Evolutionary conservation across 257 asterid genomes (phyloP).

Genomic region (Petrea volubilis): DNA sequence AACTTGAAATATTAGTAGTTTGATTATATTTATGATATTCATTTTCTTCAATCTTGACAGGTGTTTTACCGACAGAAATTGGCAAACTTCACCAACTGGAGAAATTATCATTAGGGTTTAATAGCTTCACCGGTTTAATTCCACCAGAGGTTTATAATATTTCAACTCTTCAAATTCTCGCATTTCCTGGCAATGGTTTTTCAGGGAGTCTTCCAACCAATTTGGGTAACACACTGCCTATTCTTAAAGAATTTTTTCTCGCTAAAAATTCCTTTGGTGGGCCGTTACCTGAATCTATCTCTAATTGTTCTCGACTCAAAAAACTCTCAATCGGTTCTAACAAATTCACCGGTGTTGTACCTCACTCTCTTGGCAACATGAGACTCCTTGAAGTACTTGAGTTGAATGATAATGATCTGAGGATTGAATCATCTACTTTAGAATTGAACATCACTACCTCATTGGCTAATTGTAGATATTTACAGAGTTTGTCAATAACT

Average conservation of each 20-base stretch:
- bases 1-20: not conserved
- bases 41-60: conserved; percentile 18
- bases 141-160: conserved; percentile 35
- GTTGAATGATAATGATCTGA: too few species aligned
- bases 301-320: conserved; percentile 24
- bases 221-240: not conserved
- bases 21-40: not conserved
- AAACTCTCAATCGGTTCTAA: not conserved
- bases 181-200: not conserved
- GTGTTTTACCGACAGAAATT: too few species aligned
- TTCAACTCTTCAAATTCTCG: conserved; percentile 10
- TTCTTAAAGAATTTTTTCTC: not conserved
- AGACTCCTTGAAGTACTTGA: too few species aligned
- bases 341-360: conserved; percentile 27
- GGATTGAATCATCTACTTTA: too few species aligned
- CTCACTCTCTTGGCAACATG: conserved; percentile 27
- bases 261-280: not conserved
- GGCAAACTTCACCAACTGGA: conserved; percentile 26
- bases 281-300: conserved; percentile 22
- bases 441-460: too few species aligned
- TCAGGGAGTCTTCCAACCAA: conserved; percentile 25
- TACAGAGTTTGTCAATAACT: not conserved
- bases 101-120: not conserved
- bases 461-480: conserved; percentile 20
- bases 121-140: conserved; percentile 24